Percentiles rank a stretch among this genome's conserved stretches.
These are phyloP conservation scores for Trichoderma sp. DNA, from an alignment of 2,329 filamentous ascomycete species.

Conservation along the genomic window DNA sequence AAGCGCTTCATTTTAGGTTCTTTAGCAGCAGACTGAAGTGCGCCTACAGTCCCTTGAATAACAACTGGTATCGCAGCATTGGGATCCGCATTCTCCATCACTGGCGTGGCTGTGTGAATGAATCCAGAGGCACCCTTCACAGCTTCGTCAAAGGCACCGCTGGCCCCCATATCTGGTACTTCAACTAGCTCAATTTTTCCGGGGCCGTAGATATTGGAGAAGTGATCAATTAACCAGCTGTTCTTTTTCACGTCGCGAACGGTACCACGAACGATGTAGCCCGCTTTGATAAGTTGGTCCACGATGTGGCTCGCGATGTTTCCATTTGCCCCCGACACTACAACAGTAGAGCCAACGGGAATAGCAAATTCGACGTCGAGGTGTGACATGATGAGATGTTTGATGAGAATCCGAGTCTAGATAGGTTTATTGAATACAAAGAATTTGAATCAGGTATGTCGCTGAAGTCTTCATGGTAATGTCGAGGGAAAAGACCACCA, in stretches of 20 bases:
- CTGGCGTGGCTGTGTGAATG: constrained; percentile 41
- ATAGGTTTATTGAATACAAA: neutral
- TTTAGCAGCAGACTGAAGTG: constrained; percentile 39
- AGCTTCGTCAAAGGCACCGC: constrained; percentile 31
- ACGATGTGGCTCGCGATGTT: constrained; percentile 36
- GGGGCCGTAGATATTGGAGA: constrained; percentile 23
- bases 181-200: constrained; percentile 35
- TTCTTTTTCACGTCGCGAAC: constrained; percentile 31
- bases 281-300: constrained; percentile 34
- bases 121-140: constrained; percentile 35
- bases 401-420: neutral
- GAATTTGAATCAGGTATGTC: neutral
- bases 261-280: constrained; percentile 38
- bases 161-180: constrained; percentile 36
- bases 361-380: neutral
- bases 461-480: neutral
- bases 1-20: constrained; percentile 42
- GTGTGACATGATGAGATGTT: neutral
- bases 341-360: constrained; percentile 13
- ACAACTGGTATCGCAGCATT: constrained; percentile 41
- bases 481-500: neutral
- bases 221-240: constrained; percentile 31
- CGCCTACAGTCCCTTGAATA: constrained; percentile 31
- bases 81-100: constrained; percentile 39
- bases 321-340: constrained; percentile 39